phyloP scores from a whole-genome alignment of 2,329 filamentous ascomycete genomes.

The Setomelanomma holmii region DNA sequence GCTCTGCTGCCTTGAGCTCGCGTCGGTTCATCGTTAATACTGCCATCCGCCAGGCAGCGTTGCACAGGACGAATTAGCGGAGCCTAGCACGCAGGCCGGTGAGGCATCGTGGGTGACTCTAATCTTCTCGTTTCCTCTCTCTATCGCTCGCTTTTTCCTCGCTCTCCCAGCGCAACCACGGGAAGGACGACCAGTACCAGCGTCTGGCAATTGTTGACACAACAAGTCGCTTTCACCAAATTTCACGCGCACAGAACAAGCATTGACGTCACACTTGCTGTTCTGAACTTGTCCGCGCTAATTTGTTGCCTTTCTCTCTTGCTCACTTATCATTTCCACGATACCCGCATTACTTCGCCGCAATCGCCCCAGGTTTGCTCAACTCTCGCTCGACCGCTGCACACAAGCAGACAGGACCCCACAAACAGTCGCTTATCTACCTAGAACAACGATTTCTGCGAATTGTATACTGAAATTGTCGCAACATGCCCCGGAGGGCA shows the following conservation, averaged over 20 bases:
- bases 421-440: too few relatives aligned
- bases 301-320: background rate
- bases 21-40: conserved; percentile 2
- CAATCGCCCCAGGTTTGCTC: conserved; percentile 4
- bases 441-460: too few relatives aligned
- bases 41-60: conserved; percentile 16
- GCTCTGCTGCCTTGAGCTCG: conserved; percentile 25
- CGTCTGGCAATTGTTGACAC: background rate
- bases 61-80: conserved; percentile 9
- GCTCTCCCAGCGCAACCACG: background rate
- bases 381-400: background rate
- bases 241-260: background rate
- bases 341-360: background rate
- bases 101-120: conserved; percentile 3
- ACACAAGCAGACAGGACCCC: conserved; percentile 1
- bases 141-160: conserved; percentile 6
- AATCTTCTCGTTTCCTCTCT: conserved; percentile 4
- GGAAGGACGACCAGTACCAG: background rate
- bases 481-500: conserved; percentile 68
- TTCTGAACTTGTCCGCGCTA: conserved; percentile 1
- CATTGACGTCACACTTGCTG: conserved; percentile 10
- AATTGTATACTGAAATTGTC: conserved; percentile 8
- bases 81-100: conserved; percentile 18
- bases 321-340: background rate
- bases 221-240: background rate